Evolutionary conservation across 225 moss, liverwort and hornwort species (phyloP).

Genomic region (Pseudoscleropodium purum): DNA sequence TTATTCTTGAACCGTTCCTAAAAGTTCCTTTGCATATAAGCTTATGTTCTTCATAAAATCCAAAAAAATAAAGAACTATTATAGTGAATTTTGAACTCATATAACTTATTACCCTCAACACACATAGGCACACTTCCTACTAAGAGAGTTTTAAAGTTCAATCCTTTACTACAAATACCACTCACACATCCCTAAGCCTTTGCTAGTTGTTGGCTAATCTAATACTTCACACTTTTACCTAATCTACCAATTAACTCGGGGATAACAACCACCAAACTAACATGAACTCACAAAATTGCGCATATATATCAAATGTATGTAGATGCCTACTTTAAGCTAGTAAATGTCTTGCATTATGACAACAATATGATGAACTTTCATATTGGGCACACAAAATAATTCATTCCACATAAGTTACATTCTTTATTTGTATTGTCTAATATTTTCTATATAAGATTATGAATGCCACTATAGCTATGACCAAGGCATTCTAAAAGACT

Average conservation of each 20-base stretch:
- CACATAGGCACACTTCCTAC: too few relatives aligned
- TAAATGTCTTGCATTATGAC: not conserved
- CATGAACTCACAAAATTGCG: not conserved
- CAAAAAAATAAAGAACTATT: not conserved
- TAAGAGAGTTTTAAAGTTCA: too few relatives aligned
- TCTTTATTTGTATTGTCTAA: not conserved
- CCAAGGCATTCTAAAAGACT: not conserved
- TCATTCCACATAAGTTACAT: not conserved
- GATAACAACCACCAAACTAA: not conserved
- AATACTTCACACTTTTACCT: too few relatives aligned
- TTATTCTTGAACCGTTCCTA: not conserved
- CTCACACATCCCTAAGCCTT: too few relatives aligned
- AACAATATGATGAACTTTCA: not conserved
- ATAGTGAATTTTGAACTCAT: not conserved
- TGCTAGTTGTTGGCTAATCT: too few relatives aligned
- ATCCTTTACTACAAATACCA: too few relatives aligned
- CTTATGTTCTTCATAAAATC: not conserved
- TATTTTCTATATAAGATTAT: not conserved
- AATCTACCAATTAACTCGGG: too few relatives aligned
- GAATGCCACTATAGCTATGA: not conserved
- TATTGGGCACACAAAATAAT: not conserved
- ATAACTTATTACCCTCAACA: not conserved
- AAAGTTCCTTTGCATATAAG: not conserved
- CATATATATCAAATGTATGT: not conserved
- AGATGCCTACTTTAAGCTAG: not conserved